phyloP scores from a whole-genome alignment of 441 rosid species.

The Melastoma candidum region DNA sequence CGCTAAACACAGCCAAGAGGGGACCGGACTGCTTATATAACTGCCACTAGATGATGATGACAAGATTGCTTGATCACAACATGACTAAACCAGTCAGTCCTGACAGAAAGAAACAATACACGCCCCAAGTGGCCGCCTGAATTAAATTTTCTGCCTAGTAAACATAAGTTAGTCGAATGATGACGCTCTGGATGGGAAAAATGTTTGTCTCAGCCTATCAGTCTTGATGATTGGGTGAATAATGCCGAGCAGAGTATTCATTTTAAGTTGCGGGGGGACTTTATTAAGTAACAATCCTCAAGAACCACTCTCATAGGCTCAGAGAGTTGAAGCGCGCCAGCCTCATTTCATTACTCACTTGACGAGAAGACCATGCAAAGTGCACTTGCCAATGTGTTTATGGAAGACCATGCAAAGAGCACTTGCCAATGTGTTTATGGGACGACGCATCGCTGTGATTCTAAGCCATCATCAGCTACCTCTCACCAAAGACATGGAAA shows the following conservation, averaged over 20 bases:
- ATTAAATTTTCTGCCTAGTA: too few species aligned
- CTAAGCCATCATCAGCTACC: not conserved
- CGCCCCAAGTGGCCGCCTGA: too few species aligned
- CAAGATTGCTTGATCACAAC: too few species aligned
- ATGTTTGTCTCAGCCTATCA: slow-evolving; percentile 59
- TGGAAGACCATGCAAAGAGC: not conserved
- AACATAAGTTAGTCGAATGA: slow-evolving; percentile 14
- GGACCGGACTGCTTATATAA: too few species aligned
- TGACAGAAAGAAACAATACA: too few species aligned
- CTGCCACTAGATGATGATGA: too few species aligned
- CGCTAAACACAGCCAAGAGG: too few species aligned
- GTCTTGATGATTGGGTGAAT: slow-evolving; percentile 53
- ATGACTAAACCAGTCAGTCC: too few species aligned
- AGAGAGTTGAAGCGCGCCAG: slow-evolving; percentile 51
- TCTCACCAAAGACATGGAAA: not conserved
- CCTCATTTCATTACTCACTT: slow-evolving; percentile 45
- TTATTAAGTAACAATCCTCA: slow-evolving; percentile 2
- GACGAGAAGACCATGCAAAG: slow-evolving; percentile 46
- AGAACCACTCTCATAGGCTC: slow-evolving; percentile 43
- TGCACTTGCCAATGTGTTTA: slow-evolving; percentile 47
- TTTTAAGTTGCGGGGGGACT: slow-evolving; percentile 15
- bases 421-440: not conserved
- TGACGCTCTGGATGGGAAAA: slow-evolving; percentile 39
- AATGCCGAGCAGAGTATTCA: slow-evolving; percentile 18
- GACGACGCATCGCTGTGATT: not conserved